These are phyloP conservation scores for Leishmania turanica DNA, from an alignment of 208 protist genomes.

Conservation along the genomic window DNA sequence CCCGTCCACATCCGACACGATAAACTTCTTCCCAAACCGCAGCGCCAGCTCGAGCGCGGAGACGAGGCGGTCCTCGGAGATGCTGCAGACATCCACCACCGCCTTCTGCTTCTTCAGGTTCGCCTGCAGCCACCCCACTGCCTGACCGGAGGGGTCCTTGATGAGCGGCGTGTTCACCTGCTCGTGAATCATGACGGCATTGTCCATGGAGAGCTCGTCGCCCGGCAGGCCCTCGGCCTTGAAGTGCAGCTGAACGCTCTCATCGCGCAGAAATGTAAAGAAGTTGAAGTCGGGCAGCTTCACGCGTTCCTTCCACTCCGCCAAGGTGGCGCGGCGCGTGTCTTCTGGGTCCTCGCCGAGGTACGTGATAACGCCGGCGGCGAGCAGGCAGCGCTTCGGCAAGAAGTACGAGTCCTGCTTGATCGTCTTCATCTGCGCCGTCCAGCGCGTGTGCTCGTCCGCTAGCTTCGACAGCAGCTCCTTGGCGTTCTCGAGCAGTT, in stretches of 20 bases:
- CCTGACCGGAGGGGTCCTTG: slow-evolving; percentile 96
- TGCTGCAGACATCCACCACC: slow-evolving; percentile 88
- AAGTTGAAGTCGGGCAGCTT: slow-evolving; percentile 90
- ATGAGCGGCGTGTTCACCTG: slow-evolving; percentile 93
- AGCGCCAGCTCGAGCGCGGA: slow-evolving; percentile 97
- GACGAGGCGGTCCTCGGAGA: slow-evolving; percentile 94
- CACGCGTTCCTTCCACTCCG: slow-evolving; percentile 86
- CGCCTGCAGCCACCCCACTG: slow-evolving; percentile 91
- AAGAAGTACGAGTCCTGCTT: slow-evolving; percentile 66
- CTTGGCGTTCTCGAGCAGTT: slow-evolving; percentile 86
- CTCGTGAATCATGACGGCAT: slow-evolving; percentile 96
- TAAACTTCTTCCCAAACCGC: slow-evolving; percentile 98
- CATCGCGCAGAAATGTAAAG: slow-evolving; percentile 93
- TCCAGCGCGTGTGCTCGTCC: slow-evolving; percentile 96
- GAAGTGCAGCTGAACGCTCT: slow-evolving; percentile 95
- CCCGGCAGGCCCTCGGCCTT: slow-evolving; percentile 96
- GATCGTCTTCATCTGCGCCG: slow-evolving; percentile 85
- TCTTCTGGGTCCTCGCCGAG: slow-evolving; percentile 93
- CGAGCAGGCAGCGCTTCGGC: slow-evolving; percentile 86
- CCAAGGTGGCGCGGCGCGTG: slow-evolving; percentile 57
- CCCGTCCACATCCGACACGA: slow-evolving; percentile 96
- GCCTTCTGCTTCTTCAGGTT: slow-evolving; percentile 80
- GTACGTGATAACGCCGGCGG: slow-evolving; percentile 94
- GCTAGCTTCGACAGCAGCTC: slow-evolving; percentile 95
- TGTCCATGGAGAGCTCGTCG: slow-evolving; percentile 97